Base-by-base conservation (phyloP, 331 rosid genomes). In the Rhamnella rubrinervis region DNA sequence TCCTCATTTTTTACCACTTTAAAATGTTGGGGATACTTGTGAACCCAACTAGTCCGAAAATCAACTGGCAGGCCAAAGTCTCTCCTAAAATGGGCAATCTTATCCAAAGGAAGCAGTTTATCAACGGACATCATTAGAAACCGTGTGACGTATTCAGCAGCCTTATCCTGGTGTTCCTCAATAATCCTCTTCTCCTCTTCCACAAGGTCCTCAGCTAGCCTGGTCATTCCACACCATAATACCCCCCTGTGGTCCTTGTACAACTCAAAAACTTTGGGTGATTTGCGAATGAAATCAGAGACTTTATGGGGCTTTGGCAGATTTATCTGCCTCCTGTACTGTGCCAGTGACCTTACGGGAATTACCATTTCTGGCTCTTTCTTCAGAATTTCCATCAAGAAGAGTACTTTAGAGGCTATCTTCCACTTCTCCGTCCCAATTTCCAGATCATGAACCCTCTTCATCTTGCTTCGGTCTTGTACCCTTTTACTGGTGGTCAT, bases 191-290 rank as follows among this genome's bases (percentile, higher is more conserved):
- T 74, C 50, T 88, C 88, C 66, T 90, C 87, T 65, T 79, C 82
- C 37, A 90, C 71, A 68, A 93, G 75, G 8, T 74, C 72, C 71
- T 90, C 95, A 1, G 85, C 96, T 74, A 70, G 69, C 37, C 70
- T 53, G 6, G 97, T 88, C 87, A 88, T 77, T 11, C 98, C 97
- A 25, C 96, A 87, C 98, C 97, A 88, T 2, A 88, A 68, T 18
- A 85, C 72, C 21, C 89, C 87, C 8, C 77, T 83, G 0, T 61
- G 83, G 64, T 88, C 96, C 81, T 84, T 82, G 68, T 85, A 85
- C 9, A 88, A 65, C 17, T 93, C 92, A 56, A 88, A 93, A 18
- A 93, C 74, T 5, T 87, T 86, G 3, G 95, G 97, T 0, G 84
- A 80, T 69, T 93, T 90, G 21, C 84, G 82, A 40, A 93, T 67